Evolutionary conservation across 805 yeast genomes (phyloP), one percentile per base, ranked within the genome.

Genomic region (Pichia eremophila): DNA sequence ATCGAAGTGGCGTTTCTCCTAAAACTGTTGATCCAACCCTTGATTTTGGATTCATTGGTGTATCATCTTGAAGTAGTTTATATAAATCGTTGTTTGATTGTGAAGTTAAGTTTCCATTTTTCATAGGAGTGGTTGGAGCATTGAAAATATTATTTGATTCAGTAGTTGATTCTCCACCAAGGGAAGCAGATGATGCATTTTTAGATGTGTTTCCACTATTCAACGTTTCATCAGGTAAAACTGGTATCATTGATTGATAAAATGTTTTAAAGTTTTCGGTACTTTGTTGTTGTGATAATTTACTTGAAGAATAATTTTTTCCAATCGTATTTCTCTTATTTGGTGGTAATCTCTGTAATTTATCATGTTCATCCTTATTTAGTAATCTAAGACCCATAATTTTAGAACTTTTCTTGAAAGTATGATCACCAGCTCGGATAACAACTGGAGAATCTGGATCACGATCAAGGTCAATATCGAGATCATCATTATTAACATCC

Each of bases 241-340:
- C 54, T 9, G 69, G 69, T 25, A 64, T 60, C 35, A 62, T 61
- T 1, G 67, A 60, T 42, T 63, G 66, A 44, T 64, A 64, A 42
- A 52, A 64, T 9, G 31, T 19, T n/a, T 47, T 47, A 35, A 31
- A 47, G 31, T 54, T 59, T 36, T 52, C 52, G 14, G 47, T 47
- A 12, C 41, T 44, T 27, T 43, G 46, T 11, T 49, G 17, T 28
- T 46, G 53, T 19, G 42, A 25, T 41, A 41, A 46, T 17, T 37
- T 37, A 4, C 49, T 45, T 22, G 34, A 34, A 43, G 50, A 41
- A 19, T 11, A 14, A 15, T 34, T 34, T 14, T 12, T 12, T 2
- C 17, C 17, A 14, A 34, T 7, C 10, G 17, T 8, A 14, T 34
- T 34, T 34, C n/a, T 34, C 17, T 15, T 34, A 15, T 34, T 12